Conservation (phyloP, 1,284 basidiomycete species). For the Sporisorium exsertum region DNA sequence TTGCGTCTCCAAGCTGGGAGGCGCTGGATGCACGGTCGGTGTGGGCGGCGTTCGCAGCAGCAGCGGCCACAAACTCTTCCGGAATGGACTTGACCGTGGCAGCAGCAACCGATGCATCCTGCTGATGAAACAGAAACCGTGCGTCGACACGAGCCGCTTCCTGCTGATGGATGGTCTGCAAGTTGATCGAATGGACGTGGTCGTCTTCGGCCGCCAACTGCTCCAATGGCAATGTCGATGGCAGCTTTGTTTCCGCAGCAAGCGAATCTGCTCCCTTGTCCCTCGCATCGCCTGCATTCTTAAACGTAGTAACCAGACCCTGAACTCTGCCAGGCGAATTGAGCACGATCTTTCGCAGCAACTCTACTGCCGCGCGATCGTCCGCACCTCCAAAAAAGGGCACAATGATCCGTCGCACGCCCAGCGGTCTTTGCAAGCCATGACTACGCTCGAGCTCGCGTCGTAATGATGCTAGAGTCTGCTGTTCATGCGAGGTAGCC, state of each 20-base stretch:
- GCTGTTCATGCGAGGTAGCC: neutral
- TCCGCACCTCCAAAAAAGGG: conserved; percentile 56
- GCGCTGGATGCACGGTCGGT: neutral
- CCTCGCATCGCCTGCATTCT: conserved; percentile 1
- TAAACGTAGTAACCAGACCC: conserved; percentile 40
- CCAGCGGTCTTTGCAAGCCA: conserved; percentile 16
- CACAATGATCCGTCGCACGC: conserved; percentile 35
- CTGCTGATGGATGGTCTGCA: conserved; percentile 45
- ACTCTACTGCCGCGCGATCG: conserved; percentile 48
- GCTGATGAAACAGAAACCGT: conserved; percentile 46
- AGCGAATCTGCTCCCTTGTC: neutral
- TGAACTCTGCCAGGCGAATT: conserved; percentile 28
- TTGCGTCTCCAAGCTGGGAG: neutral
- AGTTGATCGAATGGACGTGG: conserved; percentile 36
- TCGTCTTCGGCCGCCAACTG: conserved; percentile 25
- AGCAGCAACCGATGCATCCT: conserved; percentile 22
- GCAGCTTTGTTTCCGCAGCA: neutral
- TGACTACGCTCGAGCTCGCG: conserved; percentile 22
- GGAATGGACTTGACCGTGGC: conserved; percentile 19
- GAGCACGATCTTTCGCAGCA: conserved; percentile 31
- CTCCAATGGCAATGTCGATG: conserved; percentile 5
- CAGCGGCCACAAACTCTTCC: conserved; percentile 10
- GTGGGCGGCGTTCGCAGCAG: neutral
- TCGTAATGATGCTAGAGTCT: neutral
- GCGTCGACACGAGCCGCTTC: conserved; percentile 42